These are phyloP conservation scores for Entomortierella beljakovae DNA, from an alignment of 192 early-diverging fungal genomes.

Conservation along the genomic window DNA sequence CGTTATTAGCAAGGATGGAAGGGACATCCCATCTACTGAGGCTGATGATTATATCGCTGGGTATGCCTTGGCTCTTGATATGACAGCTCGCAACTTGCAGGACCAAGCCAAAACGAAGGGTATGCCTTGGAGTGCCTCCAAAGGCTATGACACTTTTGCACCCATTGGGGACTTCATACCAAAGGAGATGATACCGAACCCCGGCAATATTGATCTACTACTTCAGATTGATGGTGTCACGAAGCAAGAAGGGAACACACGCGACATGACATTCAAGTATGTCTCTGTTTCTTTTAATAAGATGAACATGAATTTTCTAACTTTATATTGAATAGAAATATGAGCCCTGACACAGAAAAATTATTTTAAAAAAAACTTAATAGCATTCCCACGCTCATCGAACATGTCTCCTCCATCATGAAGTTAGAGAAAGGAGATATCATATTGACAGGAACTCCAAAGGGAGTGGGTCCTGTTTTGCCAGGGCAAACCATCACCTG, in stretches of 20 bases:
- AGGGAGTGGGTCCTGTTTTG: constrained; percentile 84
- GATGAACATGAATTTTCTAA: background rate
- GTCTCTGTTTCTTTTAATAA: no score
- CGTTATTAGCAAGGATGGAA: constrained; percentile 84
- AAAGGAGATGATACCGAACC: constrained; percentile 73
- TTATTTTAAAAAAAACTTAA: no score
- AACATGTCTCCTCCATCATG: constrained; percentile 88
- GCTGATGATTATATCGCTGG: constrained; percentile 78
- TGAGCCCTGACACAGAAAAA: constrained; percentile 5
- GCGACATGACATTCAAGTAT: constrained; percentile 93
- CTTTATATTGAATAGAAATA: background rate
- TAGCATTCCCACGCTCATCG: constrained; percentile 84
- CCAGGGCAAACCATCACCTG: constrained; percentile 84
- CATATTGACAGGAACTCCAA: constrained; percentile 91
- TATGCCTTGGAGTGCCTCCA: constrained; percentile 90
- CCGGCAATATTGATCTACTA: constrained; percentile 79
- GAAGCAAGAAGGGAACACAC: constrained; percentile 86
- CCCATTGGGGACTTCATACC: constrained; percentile 89
- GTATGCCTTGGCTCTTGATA: constrained; percentile 90
- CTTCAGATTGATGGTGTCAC: constrained; percentile 81
- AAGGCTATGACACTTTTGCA: constrained; percentile 96
- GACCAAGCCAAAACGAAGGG: constrained; percentile 85
- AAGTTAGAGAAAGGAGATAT: constrained; percentile 90
- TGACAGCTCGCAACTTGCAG: constrained; percentile 92
- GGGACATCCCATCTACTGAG: constrained; percentile 73